Evolutionary conservation across 495 filamentous ascomycete species (phyloP).

Genomic region (Saxophila tyrrhenica): DNA sequence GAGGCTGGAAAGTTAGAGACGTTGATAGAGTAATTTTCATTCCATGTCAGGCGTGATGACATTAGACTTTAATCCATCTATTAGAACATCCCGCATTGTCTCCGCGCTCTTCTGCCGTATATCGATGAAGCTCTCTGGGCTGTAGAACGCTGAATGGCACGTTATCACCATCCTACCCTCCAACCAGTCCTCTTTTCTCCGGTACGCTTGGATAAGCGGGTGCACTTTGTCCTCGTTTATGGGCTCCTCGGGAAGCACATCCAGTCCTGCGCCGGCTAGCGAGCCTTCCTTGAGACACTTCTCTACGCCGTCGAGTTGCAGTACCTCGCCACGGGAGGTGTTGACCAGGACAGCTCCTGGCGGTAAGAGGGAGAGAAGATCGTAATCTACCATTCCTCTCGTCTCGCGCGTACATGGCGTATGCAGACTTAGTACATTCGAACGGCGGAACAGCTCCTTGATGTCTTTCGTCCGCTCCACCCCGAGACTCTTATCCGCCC

Average conservation of each 20-base stretch:
- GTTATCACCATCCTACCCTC: conserved; percentile 14
- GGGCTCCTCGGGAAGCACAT: conserved; percentile 19
- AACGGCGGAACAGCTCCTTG: conserved; percentile 15
- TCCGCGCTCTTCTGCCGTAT: conserved; percentile 15
- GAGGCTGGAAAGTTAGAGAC: not conserved
- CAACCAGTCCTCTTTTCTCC: conserved; percentile 14
- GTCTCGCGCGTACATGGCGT: conserved; percentile 12
- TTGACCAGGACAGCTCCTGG: conserved; percentile 14
- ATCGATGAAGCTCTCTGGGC: conserved; percentile 11
- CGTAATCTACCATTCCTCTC: conserved; percentile 6
- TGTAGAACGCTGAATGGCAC: conserved; percentile 18
- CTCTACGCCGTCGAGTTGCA: conserved; percentile 19
- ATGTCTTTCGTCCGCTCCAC: conserved; percentile 15
- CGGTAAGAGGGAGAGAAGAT: conserved; percentile 17
- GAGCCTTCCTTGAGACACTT: conserved; percentile 9
- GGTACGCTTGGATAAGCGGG: conserved; percentile 14
- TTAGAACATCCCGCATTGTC: conserved; percentile 17
- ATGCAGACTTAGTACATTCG: conserved; percentile 13
- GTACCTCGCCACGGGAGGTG: conserved; percentile 15
- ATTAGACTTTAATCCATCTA: conserved; percentile 12
- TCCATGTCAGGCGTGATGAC: conserved; percentile 21
- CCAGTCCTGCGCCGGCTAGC: conserved; percentile 16
- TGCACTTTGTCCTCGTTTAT: conserved; percentile 9
- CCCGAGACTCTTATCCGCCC: conserved; percentile 12
- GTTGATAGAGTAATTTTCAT: not conserved